A percentile compares a stretch with the other conserved stretches of the same genome.
phyloP scores from a whole-genome alignment of 768 basidiomycete genomes.

The Xerocomellus dryophilus region DNA sequence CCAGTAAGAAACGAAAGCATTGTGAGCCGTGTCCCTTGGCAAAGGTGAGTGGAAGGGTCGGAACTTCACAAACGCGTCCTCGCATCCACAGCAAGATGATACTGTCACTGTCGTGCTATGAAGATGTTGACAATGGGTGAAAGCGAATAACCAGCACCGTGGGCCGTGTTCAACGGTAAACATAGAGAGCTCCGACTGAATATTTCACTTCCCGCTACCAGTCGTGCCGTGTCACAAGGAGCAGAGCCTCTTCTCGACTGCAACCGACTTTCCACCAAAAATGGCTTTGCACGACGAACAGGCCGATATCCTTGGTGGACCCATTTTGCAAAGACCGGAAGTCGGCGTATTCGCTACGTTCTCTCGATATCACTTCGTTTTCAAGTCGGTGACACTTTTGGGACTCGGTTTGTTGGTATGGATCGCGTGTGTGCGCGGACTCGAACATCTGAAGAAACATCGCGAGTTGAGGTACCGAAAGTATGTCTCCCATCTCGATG shows the following conservation, averaged over 20 bases:
- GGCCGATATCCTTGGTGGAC: constrained; percentile 69
- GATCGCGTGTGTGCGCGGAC: constrained; percentile 35
- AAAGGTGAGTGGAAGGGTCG: constrained; percentile 53
- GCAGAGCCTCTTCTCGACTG: constrained; percentile 18
- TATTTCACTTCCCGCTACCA: constrained; percentile 21
- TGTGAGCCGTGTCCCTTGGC: constrained; percentile 73
- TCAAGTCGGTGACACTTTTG: constrained; percentile 38
- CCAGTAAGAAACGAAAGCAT: constrained; percentile 82
- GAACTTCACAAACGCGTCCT: not conserved
- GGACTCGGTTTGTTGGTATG: constrained; percentile 35
- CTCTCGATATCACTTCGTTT: constrained; percentile 36
- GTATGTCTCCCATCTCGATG: constrained; percentile 38
- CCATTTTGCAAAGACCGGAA: constrained; percentile 39
- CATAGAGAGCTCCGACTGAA: constrained; percentile 21
- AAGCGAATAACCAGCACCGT: not conserved
- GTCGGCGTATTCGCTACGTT: constrained; percentile 29
- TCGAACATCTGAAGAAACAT: constrained; percentile 52
- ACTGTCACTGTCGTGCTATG: not conserved
- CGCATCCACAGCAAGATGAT: not conserved
- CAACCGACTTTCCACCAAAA: constrained; percentile 23
- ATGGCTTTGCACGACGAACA: constrained; percentile 59
- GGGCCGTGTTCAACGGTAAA: not conserved
- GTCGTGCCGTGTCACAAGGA: constrained; percentile 15
- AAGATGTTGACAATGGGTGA: not conserved
- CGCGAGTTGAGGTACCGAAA: constrained; percentile 63